Evolutionary conservation across 345 rosid genomes (phyloP).

Genomic region (Luvunga scandens): DNA sequence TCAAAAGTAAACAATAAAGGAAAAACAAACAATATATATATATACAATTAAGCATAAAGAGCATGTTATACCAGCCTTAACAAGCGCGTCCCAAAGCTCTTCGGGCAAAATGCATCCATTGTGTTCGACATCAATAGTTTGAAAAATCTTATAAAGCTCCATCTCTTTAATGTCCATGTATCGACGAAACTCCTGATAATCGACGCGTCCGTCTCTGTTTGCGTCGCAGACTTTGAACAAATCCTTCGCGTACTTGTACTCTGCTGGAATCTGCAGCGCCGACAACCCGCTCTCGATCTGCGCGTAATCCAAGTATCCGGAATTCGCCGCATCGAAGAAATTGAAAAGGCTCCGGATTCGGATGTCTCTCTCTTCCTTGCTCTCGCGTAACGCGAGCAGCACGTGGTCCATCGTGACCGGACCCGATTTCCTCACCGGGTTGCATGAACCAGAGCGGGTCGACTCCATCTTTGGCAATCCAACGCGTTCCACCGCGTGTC

Average conservation of each 20-base stretch:
- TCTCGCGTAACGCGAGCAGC: constrained; percentile 67
- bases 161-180: constrained; percentile 90
- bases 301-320: constrained; percentile 65
- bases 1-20: not conserved
- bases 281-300: constrained; percentile 89
- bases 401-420: constrained; percentile 77
- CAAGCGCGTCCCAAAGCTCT: constrained; percentile 84
- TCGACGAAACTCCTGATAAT: constrained; percentile 76
- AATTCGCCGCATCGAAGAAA: constrained; percentile 63
- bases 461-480: constrained; percentile 46
- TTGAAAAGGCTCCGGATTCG: constrained; percentile 64
- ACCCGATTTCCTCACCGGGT: constrained; percentile 45
- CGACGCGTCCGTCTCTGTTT: constrained; percentile 83
- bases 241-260: constrained; percentile 79
- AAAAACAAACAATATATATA: not conserved
- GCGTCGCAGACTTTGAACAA: constrained; percentile 74
- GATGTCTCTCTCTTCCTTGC: constrained; percentile 75
- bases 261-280: constrained; percentile 68
- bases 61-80: constrained; percentile 65
- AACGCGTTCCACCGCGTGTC: constrained; percentile 50
- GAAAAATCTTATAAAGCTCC: constrained; percentile 62
- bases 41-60: not conserved
- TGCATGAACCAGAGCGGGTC: constrained; percentile 30
- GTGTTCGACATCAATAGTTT: constrained; percentile 72
- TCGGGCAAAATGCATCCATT: constrained; percentile 84